Evolutionary conservation across 805 yeast genomes (phyloP), one percentile per base, ranked within the genome.

Genomic region (Kodamaea fukazawae): DNA sequence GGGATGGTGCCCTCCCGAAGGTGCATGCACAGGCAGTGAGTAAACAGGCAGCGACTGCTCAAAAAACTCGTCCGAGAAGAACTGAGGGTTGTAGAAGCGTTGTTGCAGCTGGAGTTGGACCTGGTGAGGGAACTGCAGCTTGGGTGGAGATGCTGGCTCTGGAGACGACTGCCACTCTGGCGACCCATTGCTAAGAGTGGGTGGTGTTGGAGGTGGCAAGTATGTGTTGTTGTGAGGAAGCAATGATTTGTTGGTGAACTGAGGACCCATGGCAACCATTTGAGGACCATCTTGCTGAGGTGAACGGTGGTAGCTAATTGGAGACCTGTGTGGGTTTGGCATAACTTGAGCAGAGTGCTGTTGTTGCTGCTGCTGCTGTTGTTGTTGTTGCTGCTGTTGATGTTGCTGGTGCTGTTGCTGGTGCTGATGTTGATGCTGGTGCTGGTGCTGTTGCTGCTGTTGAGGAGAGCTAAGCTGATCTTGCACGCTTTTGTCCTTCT

Each of bases 161-260:
- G 73, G 73, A 2, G 70, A 62, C 1, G 68, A 62, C 25, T 59
- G 61, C 47, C 61, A 60, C 30, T 65, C 67, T 4, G 71, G 70
- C 1, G 70, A 60, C 1, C 59, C 66, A 35, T 58, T 53, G 8
- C 63, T 47, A 40, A 64, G 54, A 12, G 58, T 49, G 11, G 64
- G 59, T 4, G 65, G 58, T 7, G 61, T 52, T 2, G 73, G 68
- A 2, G 67, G 72, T 9, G 73, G 74, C 17, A 69, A 61, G 36
- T 34, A 63, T 17, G 51, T 49, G 50, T 50, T 55, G 41, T 53
- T 43, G 38, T 48, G 23, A 20, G 23, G 23, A 8, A 20, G 23
- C 23, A 20, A 20, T 6, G 23, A 20, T 8, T 20, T 48, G 38
- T 32, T 32, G 34, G 34, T 16, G 40, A 48, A 32, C 18, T 34